Percentiles rank a stretch among this genome's conserved stretches.
Evolutionary conservation across 768 basidiomycete genomes (phyloP).

Genomic region (Lactarius quietus): DNA sequence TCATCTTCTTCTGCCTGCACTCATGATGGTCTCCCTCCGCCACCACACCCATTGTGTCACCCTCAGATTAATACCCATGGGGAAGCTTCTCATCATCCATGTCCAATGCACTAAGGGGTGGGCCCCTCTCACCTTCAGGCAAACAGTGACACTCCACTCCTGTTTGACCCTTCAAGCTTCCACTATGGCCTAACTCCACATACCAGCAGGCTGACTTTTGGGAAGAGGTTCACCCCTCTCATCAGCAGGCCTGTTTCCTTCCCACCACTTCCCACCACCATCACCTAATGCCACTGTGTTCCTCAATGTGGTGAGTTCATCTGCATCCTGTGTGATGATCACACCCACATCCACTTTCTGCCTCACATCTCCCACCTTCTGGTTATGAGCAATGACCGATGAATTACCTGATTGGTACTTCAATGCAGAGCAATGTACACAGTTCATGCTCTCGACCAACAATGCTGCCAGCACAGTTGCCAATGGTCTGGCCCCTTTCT

Average conservation of each 20-base stretch:
- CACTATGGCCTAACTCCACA: constrained; percentile 85
- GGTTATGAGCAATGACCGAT: constrained; percentile 22
- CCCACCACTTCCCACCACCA: constrained; percentile 75
- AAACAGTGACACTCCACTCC: constrained; percentile 35
- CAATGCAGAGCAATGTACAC: constrained; percentile 14
- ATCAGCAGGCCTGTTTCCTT: constrained; percentile 73
- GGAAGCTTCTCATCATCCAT: constrained; percentile 54
- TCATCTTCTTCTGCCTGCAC: constrained; percentile 25
- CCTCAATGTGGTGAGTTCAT: constrained; percentile 77
- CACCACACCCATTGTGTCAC: constrained; percentile 68
- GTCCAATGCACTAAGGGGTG: constrained; percentile 79
- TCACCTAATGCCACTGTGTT: constrained; percentile 90
- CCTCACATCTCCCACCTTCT: constrained; percentile 32
- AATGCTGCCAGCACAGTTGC: constrained; percentile 69
- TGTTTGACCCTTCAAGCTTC: constrained; percentile 71
- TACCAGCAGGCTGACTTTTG: constrained; percentile 81
- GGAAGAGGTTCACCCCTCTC: constrained; percentile 82
- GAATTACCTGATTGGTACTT: constrained; percentile 23
- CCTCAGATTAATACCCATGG: constrained; percentile 59
- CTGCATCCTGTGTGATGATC: constrained; percentile 44
- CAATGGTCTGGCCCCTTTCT: constrained; percentile 93
- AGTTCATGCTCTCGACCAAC: constrained; percentile 41
- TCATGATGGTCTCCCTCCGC: constrained; percentile 34
- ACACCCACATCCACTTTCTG: constrained; percentile 49
- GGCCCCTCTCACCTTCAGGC: constrained; percentile 80